Base-by-base conservation (phyloP, 345 rosid genomes). In the Euphorbia lathyris region DNA sequence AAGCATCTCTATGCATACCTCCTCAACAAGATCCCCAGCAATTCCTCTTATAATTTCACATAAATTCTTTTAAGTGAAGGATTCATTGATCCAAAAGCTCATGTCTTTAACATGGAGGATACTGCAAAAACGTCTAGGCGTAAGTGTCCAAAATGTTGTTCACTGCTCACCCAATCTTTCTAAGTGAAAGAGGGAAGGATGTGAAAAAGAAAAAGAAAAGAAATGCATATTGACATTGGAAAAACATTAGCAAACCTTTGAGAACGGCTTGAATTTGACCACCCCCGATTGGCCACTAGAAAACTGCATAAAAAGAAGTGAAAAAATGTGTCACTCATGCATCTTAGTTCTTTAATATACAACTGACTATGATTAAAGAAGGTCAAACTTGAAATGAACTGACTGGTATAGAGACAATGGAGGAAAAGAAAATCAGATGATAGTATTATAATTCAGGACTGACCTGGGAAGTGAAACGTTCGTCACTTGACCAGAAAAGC, bases 81-180 rank as follows among this genome's bases (percentile, higher is more conserved):
- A 82, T 16, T 95, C 98, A 61, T 43, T 95, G 69, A 90, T 92
- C 98, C 99, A 95, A 81, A 95, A 95, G 57, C 97, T 95, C 83
- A 95, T 79, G 81, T 94, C 98, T 79, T 94, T 94, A 94, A 79
- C 97, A 94, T 75, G 98, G 98, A 55, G 98, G 98, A 82, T 70
- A 91, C 98, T 94, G 86, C 79, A 80, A 66, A 76, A 73, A 52
- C 72, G 48, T 59, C 59, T 66, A 61, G 34, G 66, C 59, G 14
- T 66, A 66, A 52, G 51, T 19, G 10, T 67, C 56, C 27, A 12
- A 16, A 32, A 34, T 56, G 23, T 45, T 34, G 48, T 47, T 47
- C 52, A 47, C n/a, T 47, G 16, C 59, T 69, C 23, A 34, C 38
- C 22, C 20, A 3, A 14, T 23, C 30, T 12, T 13, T 56, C 5